A percentile compares a stretch with the other conserved stretches of the same genome.
Evolutionary conservation across 2,329 filamentous ascomycete species (phyloP).

Genomic region (Gyromitra esculenta): DNA sequence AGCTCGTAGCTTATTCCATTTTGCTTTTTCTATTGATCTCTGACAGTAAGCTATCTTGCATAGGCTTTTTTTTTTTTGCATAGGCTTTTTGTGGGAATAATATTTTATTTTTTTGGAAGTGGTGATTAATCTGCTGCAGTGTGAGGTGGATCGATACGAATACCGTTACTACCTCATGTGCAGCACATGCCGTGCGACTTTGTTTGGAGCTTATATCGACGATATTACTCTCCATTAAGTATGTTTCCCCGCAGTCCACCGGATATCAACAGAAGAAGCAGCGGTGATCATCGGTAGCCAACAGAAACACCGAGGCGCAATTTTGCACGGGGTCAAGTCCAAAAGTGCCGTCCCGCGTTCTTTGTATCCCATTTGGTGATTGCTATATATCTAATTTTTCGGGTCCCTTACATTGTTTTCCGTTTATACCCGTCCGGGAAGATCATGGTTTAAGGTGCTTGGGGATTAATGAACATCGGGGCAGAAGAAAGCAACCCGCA

Average conservation of each 20-base stretch:
- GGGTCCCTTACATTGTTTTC: slow-evolving; percentile 24
- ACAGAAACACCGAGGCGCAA: not conserved
- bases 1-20: not conserved
- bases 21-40: not conserved
- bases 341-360: not conserved
- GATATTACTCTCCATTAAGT: slow-evolving; percentile 26
- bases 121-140: slow-evolving; percentile 31
- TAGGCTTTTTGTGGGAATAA: slow-evolving; percentile 18
- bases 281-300: not conserved
- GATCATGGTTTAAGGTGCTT: not conserved
- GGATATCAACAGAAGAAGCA: not conserved
- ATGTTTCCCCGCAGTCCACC: slow-evolving; percentile 25
- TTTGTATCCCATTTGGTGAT: not conserved
- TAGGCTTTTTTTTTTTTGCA: not conserved
- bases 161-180: slow-evolving; percentile 16
- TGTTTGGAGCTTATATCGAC: slow-evolving; percentile 32
- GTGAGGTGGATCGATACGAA: slow-evolving; percentile 23
- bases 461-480: not conserved
- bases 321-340: not conserved
- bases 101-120: slow-evolving; percentile 25
- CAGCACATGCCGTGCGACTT: slow-evolving; percentile 23
- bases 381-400: slow-evolving; percentile 9
- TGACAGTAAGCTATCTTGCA: not conserved
- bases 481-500: slow-evolving; percentile 7
- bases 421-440: not conserved